These are phyloP conservation scores for Pueraria montana DNA, from an alignment of 306 rosid genomes.

Conservation along the genomic window DNA sequence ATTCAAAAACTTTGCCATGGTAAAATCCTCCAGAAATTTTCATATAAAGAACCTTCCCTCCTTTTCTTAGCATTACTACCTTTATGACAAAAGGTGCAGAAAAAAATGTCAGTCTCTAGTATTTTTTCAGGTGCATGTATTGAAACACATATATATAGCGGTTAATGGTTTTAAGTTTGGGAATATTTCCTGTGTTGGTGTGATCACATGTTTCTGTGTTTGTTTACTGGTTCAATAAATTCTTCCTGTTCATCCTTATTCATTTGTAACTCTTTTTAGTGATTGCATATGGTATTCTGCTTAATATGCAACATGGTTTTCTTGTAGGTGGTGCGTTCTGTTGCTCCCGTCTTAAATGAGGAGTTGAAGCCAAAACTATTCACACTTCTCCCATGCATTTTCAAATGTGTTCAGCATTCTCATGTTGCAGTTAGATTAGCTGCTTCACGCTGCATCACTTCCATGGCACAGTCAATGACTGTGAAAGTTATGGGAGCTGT, in stretches of 20 bases:
- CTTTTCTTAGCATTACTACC: no score
- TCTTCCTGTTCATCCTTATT: conserved; percentile 9
- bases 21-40: not conserved
- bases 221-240: not conserved
- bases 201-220: no score
- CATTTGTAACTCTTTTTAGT: not conserved
- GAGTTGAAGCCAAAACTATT: conserved; percentile 84
- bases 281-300: conserved; percentile 33
- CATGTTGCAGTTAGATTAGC: conserved; percentile 98
- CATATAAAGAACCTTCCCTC: not conserved
- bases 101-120: no score
- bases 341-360: conserved; percentile 80
- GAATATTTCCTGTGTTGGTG: no score
- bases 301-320: conserved; percentile 38
- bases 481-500: conserved; percentile 86
- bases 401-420: conserved; percentile 78
- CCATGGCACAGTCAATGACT: conserved; percentile 95
- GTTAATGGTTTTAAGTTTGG: no score
- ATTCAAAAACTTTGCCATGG: not conserved
- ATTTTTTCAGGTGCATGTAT: no score
- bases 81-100: no score
- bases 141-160: no score
- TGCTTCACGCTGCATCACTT: conserved; percentile 94
- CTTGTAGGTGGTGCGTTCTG: conserved; percentile 86
- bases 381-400: conserved; percentile 89